Base-by-base conservation (phyloP, 495 filamentous ascomycete species). In the Penicillium cataractarum region DNA sequence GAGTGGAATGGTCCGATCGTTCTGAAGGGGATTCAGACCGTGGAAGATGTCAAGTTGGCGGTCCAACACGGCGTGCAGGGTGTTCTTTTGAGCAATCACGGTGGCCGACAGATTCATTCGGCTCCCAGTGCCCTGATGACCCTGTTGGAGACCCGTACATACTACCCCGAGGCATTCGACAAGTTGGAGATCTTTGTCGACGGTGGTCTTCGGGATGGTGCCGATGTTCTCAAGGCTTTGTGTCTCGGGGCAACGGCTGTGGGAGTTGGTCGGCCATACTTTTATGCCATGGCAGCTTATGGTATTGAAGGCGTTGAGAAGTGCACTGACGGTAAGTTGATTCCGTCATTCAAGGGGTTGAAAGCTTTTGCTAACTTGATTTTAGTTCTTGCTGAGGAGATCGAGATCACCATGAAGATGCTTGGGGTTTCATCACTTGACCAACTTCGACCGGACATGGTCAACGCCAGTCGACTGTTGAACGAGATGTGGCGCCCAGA, bases 401-500 rank as follows among this genome's bases (percentile, higher is more conserved):
- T 39, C 3, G 35, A 39, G 17, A 39, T 39, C 35, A 39, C 35
- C 13, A 39, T 39, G 35, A 39, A 39, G 13, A 39, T 39, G 13
- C 15, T 39, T 4, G 35, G 35, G 6, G 35, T 39, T 39, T 39
- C 35, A 4, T 39, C 35, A 17, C 35, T 39, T 3, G 35, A 39
- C 35, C 35, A 39, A 12, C 35, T 39, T 0, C 13, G 50, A 21
- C 67, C 67, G 2, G 67, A 63, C 1, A 65, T 67, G 65, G 55
- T 70, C 32, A 70, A 70, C 33, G 55, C 67, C 2, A 67, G 54
- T 32, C 61, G 61, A 58, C 48, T 70, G 17, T 35, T 57, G 29
- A 70, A 65, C 51, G 65, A 70, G 22, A 67, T 70, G 64, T 70
- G 67, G 67, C 61, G 67, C 10, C 67, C 67, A 40, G 46, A 58